Percentiles rank a stretch among this genome's conserved stretches.
phyloP scores from a whole-genome alignment of 192 early-diverging fungal species.

The Hyaloraphidium curvatum region DNA sequence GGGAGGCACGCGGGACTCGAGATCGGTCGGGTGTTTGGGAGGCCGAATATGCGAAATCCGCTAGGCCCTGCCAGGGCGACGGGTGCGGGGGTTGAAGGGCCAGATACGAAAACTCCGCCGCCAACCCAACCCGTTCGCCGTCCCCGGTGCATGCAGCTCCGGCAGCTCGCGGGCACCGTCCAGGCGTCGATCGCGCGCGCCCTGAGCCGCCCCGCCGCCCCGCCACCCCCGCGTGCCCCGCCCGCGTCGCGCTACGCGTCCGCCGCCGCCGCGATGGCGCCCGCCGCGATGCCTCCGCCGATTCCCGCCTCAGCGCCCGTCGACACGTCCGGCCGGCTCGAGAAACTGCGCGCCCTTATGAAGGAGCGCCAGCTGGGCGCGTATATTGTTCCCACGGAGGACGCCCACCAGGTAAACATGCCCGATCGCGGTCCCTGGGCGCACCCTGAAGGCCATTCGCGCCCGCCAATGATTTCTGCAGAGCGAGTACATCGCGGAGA shows the following conservation, averaged over 20 bases:
- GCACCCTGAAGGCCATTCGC: neutral
- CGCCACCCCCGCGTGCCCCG: neutral
- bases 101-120: too few species aligned
- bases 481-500: slow-evolving; percentile 87
- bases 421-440: neutral
- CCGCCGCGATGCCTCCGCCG: too few species aligned
- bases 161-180: neutral
- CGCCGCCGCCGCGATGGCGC: neutral
- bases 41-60: neutral
- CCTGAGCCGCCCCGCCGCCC: neutral
- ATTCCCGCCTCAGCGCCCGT: too few species aligned
- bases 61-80: neutral
- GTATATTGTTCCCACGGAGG: slow-evolving; percentile 80
- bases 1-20: neutral
- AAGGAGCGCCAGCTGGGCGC: slow-evolving; percentile 12
- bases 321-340: slow-evolving; percentile 3
- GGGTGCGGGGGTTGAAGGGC: neutral
- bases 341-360: slow-evolving; percentile 12
- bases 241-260: neutral
- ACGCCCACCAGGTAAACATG: slow-evolving; percentile 71
- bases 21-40: neutral
- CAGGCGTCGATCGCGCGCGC: neutral
- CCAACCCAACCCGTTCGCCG: too few species aligned
- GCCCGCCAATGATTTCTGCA: too few species aligned
- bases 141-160: too few species aligned